Evolutionary conservation across 306 rosid genomes (phyloP), one percentile per base, ranked within the genome.

Genomic region (Abrus pulchellus): DNA sequence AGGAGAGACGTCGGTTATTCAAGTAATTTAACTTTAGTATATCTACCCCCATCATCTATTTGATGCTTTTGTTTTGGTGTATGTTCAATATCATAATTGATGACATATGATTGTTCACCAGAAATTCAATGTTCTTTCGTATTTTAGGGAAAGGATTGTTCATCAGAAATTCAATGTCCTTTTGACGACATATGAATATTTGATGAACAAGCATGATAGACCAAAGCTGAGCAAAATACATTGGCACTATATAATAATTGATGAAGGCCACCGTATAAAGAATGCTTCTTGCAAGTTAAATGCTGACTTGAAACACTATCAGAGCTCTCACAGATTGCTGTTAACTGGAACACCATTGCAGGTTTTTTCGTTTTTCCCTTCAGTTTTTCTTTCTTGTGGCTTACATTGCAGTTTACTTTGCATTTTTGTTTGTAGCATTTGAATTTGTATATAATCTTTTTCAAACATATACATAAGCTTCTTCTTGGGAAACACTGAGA

Each of bases 271-370:
- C 74, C 99, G 99, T 66, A 96, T 96, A 85, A 96, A 96, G 91
- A 96, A 96, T 89, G 99, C 99, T 75, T 96, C 99, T 75, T 96
- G 99, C 97, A 96, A 96, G 90, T 86, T 96, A 87, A 96, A 96
- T 83, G 94, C 97, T 36, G 99, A 96, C 1, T 85, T 96, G 89
- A 96, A 87, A 85, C 90, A 90, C 89, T 96, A 96, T 78, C 97
- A 89, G 88, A 96, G 99, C 83, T 90, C 97, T 82, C 99, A 96
- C 86, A 85, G 99, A 83, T 93, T 96, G 91, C 87, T 96, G 90
- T 85, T 96, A 72, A 96, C 99, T 81, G 99, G 99, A 85, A 96
- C 98, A 61, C 99, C 99, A 2, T 87, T 96, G 83, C 99, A 96
- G 98, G 99, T 93, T 44, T 32, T 47, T 4, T n/a, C 13, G 1